These are phyloP conservation scores for Sarocladiaceae sp. DNA, from an alignment of 2,329 filamentous ascomycete species.

Conservation along the genomic window DNA sequence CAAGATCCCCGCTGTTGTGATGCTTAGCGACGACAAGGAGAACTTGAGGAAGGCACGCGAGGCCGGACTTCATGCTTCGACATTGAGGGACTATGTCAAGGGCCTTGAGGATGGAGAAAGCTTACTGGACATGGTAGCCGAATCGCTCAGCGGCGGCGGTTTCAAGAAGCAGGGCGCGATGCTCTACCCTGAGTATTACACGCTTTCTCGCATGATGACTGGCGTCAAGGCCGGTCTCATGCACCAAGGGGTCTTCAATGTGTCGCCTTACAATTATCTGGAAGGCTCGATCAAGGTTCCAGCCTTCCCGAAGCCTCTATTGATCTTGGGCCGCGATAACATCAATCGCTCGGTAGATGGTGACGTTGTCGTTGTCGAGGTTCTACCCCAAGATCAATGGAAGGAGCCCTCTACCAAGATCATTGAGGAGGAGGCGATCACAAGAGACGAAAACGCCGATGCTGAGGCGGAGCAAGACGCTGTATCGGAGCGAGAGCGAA, in stretches of 20 bases:
- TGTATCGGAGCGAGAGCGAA: slow-evolving; percentile 83
- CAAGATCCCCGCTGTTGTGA: slow-evolving; percentile 70
- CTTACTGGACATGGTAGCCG: slow-evolving; percentile 88
- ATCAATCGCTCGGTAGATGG: slow-evolving; percentile 92
- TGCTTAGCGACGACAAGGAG: slow-evolving; percentile 89
- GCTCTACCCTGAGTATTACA: slow-evolving; percentile 85
- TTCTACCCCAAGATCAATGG: slow-evolving; percentile 93
- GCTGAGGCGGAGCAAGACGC: slow-evolving; percentile 67
- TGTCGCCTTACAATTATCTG: slow-evolving; percentile 96
- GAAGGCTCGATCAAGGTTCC: slow-evolving; percentile 88
- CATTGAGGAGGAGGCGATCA: slow-evolving; percentile 86
- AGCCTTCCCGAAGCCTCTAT: slow-evolving; percentile 80
- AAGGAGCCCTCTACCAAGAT: slow-evolving; percentile 94
- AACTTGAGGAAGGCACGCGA: slow-evolving; percentile 76
- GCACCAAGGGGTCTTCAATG: slow-evolving; percentile 92
- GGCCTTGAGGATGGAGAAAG: slow-evolving; percentile 77
- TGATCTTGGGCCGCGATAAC: slow-evolving; percentile 88
- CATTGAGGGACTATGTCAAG: slow-evolving; percentile 71
- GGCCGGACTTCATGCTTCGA: slow-evolving; percentile 65
- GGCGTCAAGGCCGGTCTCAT: slow-evolving; percentile 81
- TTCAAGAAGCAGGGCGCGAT: slow-evolving; percentile 57
- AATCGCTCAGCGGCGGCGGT: slow-evolving; percentile 63
- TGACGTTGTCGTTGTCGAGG: slow-evolving; percentile 87
- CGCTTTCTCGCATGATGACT: slow-evolving; percentile 88
- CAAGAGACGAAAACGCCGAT: slow-evolving; percentile 90